Percentiles rank a stretch among this genome's conserved stretches.
phyloP scores from a whole-genome alignment of 169 alveolate species.

The Eimeria praecox region DNA sequence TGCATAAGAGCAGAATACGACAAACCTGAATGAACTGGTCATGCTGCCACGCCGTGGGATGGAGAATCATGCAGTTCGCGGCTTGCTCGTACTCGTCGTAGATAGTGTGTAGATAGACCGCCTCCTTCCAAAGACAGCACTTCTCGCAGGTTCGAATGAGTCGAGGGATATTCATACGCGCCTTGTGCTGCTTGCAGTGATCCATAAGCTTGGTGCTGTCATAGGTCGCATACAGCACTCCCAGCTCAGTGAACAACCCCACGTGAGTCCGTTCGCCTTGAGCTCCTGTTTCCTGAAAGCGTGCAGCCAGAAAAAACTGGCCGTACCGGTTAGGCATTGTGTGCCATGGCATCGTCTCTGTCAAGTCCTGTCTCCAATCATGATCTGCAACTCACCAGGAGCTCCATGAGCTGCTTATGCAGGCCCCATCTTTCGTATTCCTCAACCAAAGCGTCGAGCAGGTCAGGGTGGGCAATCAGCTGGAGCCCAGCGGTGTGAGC shows the following conservation, averaged over 20 bases:
- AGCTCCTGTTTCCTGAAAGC: conserved; percentile 85
- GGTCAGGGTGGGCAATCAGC: conserved; percentile 99
- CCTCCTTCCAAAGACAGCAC: conserved; percentile 86
- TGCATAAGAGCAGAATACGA: background rate
- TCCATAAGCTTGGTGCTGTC: conserved; percentile 98
- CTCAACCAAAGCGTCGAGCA: conserved; percentile 96
- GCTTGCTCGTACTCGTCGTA: conserved; percentile 98
- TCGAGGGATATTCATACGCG: conserved; percentile 95
- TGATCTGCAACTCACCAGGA: conserved; percentile 87
- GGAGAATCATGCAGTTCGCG: conserved; percentile 97
- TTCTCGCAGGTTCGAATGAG: conserved; percentile 96
- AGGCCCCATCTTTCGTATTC: conserved; percentile 96
- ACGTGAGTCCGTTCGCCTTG: conserved; percentile 94
- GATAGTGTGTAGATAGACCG: conserved; percentile 96
- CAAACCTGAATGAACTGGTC: conserved; percentile 93
- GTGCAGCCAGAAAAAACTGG: background rate
- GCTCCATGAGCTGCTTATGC: conserved; percentile 93
- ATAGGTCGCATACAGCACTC: conserved; percentile 98
- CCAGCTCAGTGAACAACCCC: conserved; percentile 98
- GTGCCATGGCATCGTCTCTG: background rate
- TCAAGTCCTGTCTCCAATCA: background rate
- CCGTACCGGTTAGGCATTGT: background rate
- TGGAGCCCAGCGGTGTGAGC: conserved; percentile 98
- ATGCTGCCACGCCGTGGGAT: conserved; percentile 98
- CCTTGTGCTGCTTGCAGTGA: conserved; percentile 91